A percentile compares a stretch with the other conserved stretches of the same genome.
Conservation (phyloP, 2,329 filamentous ascomycete species). For the Colletotrichum horii region DNA sequence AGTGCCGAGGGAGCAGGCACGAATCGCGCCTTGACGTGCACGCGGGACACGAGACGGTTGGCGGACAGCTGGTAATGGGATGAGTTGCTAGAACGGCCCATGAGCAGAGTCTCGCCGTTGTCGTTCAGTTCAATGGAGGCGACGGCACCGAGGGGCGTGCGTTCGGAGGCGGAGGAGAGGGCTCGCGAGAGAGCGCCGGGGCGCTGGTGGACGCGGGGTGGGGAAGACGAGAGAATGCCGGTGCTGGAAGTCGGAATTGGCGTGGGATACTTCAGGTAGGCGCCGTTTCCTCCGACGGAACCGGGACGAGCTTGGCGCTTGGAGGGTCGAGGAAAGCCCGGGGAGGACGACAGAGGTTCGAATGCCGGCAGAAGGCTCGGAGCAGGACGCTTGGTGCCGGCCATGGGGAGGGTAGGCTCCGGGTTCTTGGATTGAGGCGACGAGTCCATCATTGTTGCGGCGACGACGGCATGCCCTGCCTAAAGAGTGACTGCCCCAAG, state of each 20-base stretch:
- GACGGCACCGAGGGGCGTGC: conserved; percentile 81
- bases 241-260: conserved; percentile 94
- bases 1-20: conserved; percentile 71
- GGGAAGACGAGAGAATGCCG: conserved; percentile 87
- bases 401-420: conserved; percentile 40
- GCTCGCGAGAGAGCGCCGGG: conserved; percentile 34
- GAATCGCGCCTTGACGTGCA: conserved; percentile 90
- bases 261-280: conserved; percentile 81
- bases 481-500: background rate
- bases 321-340: conserved; percentile 68
- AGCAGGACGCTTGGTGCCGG: conserved; percentile 64
- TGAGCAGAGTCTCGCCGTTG: conserved; percentile 80
- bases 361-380: conserved; percentile 79
- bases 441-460: conserved; percentile 43
- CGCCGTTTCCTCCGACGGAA: conserved; percentile 42
- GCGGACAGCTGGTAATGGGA: conserved; percentile 94
- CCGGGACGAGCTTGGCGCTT: conserved; percentile 67
- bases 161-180: conserved; percentile 72
- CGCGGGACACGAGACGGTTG: conserved; percentile 89
- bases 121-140: conserved; percentile 82
- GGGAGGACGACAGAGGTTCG: conserved; percentile 80
- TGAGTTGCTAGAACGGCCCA: conserved; percentile 94
- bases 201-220: conserved; percentile 54
- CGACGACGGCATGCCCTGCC: conserved; percentile 16
- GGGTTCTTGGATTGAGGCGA: conserved; percentile 37